Evolutionary conservation across 2,329 filamentous ascomycete species (phyloP).

Genomic region (Colletotrichum echinochloae): DNA sequence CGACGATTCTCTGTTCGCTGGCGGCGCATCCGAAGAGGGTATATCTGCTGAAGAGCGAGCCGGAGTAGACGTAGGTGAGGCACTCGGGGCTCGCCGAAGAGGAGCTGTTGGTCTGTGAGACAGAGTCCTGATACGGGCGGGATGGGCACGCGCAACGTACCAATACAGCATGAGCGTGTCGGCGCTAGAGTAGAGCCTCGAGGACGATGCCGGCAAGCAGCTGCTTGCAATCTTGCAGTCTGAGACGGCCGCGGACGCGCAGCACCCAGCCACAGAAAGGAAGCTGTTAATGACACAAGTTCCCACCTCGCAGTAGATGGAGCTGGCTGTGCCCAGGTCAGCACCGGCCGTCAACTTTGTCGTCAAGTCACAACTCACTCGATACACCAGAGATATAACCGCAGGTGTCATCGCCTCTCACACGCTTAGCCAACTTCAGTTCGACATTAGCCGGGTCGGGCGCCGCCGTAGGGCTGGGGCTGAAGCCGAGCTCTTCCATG

Average conservation of each 20-base stretch:
- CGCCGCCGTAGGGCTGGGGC: conserved; percentile 41
- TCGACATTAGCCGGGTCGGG: conserved; percentile 36
- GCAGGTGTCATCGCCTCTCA: conserved; percentile 47
- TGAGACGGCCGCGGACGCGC: conserved; percentile 45
- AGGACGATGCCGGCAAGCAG: conserved; percentile 46
- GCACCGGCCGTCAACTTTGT: conserved; percentile 26
- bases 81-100: conserved; percentile 45
- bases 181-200: conserved; percentile 41
- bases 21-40: conserved; percentile 48
- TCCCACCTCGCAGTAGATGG: conserved; percentile 47
- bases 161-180: conserved; percentile 49
- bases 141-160: conserved; percentile 42
- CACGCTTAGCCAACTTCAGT: conserved; percentile 43
- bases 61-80: conserved; percentile 47
- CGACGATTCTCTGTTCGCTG: conserved; percentile 40
- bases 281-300: conserved; percentile 48
- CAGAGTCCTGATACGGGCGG: neutral
- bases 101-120: conserved; percentile 40
- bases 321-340: conserved; percentile 26
- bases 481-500: conserved; percentile 40
- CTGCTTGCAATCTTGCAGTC: conserved; percentile 43
- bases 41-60: conserved; percentile 44
- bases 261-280: conserved; percentile 48
- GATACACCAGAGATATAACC: conserved; percentile 47
- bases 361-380: conserved; percentile 39